Evolutionary conservation across 2,329 filamentous ascomycete species (phyloP), one percentile per base, ranked within the genome.

Genomic region (Tolypocladium inflatum): DNA sequence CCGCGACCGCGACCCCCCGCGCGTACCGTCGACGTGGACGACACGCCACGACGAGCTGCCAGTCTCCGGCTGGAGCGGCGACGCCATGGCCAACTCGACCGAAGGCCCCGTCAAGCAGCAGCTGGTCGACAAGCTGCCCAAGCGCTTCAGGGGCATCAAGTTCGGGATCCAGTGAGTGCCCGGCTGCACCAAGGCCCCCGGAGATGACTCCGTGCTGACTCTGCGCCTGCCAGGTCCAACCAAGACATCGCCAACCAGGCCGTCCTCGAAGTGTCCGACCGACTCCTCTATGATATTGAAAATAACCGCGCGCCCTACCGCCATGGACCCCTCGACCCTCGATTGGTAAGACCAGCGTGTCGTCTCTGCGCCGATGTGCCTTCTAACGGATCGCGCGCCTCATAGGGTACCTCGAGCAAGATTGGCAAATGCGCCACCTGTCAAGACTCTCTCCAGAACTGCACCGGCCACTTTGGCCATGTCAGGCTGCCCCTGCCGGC

Each of bases 161-260:
- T 97, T 97, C 73, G 92, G 92, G 67, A 89, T 97, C 62, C 84
- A 94, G 85, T 91, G 78, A 66, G 84, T 70, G 21, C 48, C 21
- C 30, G 43, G n/a, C 37, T n/a, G n/a, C 11, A 15, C 38, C 15
- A 19, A 15, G 15, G 15, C 38, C 38, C 13, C 17, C 15, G 17
- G 15, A 23, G 48, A n/a, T 52, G 55, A 17, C 51, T 58, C 11
- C 26, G 5, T 13, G 53, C 53, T 35, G 17, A 30, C n/a, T 15
- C 21, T 55, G 21, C 41, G 42, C 17, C 10, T 21, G 56, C 21
- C 63, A 91, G 89, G 68, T 96, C 92, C 33, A 91, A 90, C 67
- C 89, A 96, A 70, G 91, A 97, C 69, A 96, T 97, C 64, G 89
- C 96, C 65, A 95, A 93, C 70, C 94, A 99, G 74, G 91, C 89